These are phyloP conservation scores for Trametes versicolor DNA, from an alignment of 1,284 basidiomycete species.

Conservation along the genomic window DNA sequence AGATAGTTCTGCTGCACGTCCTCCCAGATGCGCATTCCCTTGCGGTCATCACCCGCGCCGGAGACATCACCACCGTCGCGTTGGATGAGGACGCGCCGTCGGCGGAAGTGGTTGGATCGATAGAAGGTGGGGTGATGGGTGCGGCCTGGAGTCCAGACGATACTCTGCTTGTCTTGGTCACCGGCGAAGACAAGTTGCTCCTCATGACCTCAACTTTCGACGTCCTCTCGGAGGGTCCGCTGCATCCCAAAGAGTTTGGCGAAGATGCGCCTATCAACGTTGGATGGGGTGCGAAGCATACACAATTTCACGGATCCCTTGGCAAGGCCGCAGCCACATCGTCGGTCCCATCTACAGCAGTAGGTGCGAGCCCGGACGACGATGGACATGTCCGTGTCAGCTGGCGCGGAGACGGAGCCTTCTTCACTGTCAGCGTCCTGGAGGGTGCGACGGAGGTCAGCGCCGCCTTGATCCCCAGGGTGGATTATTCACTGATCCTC, in stretches of 20 bases:
- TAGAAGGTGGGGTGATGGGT: constrained; percentile 86
- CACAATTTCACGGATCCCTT: constrained; percentile 97
- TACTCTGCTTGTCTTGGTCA: constrained; percentile 78
- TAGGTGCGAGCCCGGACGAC: constrained; percentile 75
- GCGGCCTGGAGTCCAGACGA: constrained; percentile 95
- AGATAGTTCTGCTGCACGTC: constrained; percentile 41
- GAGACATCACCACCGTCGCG: constrained; percentile 79
- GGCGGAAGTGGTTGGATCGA: constrained; percentile 84
- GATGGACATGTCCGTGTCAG: constrained; percentile 80
- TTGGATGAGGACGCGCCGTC: constrained; percentile 62
- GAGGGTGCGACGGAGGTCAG: constrained; percentile 40
- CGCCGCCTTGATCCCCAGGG: not conserved
- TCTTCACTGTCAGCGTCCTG: constrained; percentile 87
- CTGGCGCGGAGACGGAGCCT: constrained; percentile 94
- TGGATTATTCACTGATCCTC: not conserved
- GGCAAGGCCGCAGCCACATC: constrained; percentile 88
- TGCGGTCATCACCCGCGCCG: constrained; percentile 72
- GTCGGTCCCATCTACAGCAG: constrained; percentile 53
- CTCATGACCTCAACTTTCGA: constrained; percentile 93
- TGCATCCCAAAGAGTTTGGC: constrained; percentile 85
- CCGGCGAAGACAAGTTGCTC: constrained; percentile 84
- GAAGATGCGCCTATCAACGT: constrained; percentile 94
- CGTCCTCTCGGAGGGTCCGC: constrained; percentile 80
- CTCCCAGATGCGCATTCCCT: constrained; percentile 49
- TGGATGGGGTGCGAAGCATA: constrained; percentile 97